Evolutionary conservation across 352 stramenopile species (phyloP), one percentile per base, ranked within the genome.

Genomic region (Pythium graminicola): DNA sequence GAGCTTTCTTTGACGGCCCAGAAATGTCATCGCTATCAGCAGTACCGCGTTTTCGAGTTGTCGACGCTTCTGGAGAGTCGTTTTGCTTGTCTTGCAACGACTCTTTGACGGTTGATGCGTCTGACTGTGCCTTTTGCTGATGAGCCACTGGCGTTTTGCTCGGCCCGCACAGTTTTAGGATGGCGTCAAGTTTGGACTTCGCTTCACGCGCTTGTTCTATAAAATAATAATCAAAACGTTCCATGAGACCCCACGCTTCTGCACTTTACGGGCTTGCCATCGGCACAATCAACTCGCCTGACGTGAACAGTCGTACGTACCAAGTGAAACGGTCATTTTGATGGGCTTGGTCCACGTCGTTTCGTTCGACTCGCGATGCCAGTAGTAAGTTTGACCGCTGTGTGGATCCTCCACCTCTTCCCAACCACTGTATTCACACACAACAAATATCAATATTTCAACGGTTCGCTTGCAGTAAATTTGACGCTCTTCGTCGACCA

Each of bases 361-460:
- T 49, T 85, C 77, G n/a, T 81, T 77, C 24, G 78, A 83, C n/a
- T 69, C 60, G 9, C 60, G 63, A 62, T 92, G 83, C 81, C 81
- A 92, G 45, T 77, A 92, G 65, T 89, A 92, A 22, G 68, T 51
- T 11, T 76, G 64, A 1, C 72, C 64, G 20, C 73, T 86, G 6
- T 69, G 42, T 3, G 73, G 58, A 61, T 92, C 81, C 11, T 52
- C 28, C 6, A 89, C 73, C 51, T 70, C 50, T 64, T 89, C 63
- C 81, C 81, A 92, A 11, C 62, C 73, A 43, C 78, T 92, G 38
- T 16, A 33, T 27, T 22, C 31, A 2, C 23, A 33, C 16, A 5
- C 13, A 17, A 1, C 39, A 23, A 40, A 52, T 36, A 41, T 16
- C 5, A 28, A 17, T 42, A n/a, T 31, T n/a, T n/a, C n/a, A n/a